Percentiles rank a stretch among this genome's conserved stretches.
Conservation (phyloP, 1,139 yeast genomes). For the Suhomyces ambrosiae region DNA sequence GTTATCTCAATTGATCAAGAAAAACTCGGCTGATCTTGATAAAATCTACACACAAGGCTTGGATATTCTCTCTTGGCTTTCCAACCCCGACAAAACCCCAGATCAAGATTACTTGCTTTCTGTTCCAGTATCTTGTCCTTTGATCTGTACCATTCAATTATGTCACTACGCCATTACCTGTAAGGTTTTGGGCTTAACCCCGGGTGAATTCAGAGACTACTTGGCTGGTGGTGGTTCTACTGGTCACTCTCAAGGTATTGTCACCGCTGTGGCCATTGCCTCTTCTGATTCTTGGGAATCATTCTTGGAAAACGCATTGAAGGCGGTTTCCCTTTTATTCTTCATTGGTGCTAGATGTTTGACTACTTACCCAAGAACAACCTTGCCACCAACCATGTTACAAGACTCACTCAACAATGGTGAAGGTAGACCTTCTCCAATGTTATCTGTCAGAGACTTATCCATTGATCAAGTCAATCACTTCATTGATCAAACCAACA, state of each 20-base stretch:
- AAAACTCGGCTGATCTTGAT: constrained; percentile 58
- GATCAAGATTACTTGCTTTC: constrained; percentile 84
- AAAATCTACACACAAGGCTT: constrained; percentile 94
- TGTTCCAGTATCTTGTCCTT: constrained; percentile 94
- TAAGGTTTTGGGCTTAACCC: constrained; percentile 80
- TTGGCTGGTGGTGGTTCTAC: constrained; percentile 72
- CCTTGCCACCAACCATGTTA: constrained; percentile 89
- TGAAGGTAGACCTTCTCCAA: constrained; percentile 97
- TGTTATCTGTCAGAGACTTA: constrained; percentile 92
- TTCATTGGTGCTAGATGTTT: constrained; percentile 93
- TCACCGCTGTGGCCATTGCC: constrained; percentile 90
- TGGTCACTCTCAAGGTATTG: constrained; percentile 97
- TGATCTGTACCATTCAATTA: constrained; percentile 92
- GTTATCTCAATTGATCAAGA: constrained; percentile 68
- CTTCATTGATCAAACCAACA: constrained; percentile 83
- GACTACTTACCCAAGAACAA: constrained; percentile 88
- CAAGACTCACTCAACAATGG: constrained; percentile 92
- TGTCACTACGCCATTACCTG: constrained; percentile 91
- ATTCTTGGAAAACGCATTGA: constrained; percentile 68
- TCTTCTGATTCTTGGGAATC: constrained; percentile 85
- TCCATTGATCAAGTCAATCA: constrained; percentile 75
- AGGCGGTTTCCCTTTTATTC: constrained; percentile 83
- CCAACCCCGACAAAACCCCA: constrained; percentile 83
- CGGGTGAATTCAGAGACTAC: constrained; percentile 78
- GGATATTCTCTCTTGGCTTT: constrained; percentile 85